phyloP scores from a whole-genome alignment of 1,139 yeast genomes.

The Blastobotrys raffinosifermentans region DNA sequence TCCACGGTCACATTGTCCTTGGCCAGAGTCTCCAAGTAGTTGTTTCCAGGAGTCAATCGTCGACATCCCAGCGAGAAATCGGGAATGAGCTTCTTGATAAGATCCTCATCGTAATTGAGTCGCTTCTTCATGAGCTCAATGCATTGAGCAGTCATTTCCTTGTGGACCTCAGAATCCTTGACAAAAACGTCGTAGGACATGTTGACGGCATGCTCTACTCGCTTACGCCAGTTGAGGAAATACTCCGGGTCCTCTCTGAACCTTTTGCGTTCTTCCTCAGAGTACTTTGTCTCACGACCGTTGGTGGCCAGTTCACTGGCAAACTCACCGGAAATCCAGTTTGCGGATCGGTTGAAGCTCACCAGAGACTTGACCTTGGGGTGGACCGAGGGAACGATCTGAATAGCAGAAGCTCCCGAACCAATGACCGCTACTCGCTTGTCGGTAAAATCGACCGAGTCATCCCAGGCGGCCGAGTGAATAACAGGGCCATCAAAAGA shows the following conservation, averaged over 20 bases:
- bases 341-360: constrained; percentile 14
- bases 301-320: constrained; percentile 11
- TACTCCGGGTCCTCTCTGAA: constrained; percentile 15
- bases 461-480: constrained; percentile 36
- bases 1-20: constrained; percentile 23
- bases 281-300: constrained; percentile 11
- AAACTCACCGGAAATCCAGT: constrained; percentile 9
- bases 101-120: constrained; percentile 12
- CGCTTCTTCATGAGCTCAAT: constrained; percentile 11
- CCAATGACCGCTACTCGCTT: constrained; percentile 41
- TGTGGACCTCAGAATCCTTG: constrained; percentile 11
- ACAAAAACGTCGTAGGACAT: constrained; percentile 9
- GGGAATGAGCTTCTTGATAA: constrained; percentile 16
- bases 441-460: constrained; percentile 32
- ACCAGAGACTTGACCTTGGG: constrained; percentile 16
- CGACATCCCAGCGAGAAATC: constrained; percentile 17
- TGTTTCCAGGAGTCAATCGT: constrained; percentile 20
- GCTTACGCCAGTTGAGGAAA: constrained; percentile 19
- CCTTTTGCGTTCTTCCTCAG: constrained; percentile 12
- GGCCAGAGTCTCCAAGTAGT: constrained; percentile 24
- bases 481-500: constrained; percentile 41
- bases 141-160: constrained; percentile 3
- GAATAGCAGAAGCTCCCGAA: constrained; percentile 45
- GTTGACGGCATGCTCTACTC: constrained; percentile 16
- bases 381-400: constrained; percentile 28